Conservation (phyloP, 768 basidiomycete species). For the Agaricus blazei region DNA sequence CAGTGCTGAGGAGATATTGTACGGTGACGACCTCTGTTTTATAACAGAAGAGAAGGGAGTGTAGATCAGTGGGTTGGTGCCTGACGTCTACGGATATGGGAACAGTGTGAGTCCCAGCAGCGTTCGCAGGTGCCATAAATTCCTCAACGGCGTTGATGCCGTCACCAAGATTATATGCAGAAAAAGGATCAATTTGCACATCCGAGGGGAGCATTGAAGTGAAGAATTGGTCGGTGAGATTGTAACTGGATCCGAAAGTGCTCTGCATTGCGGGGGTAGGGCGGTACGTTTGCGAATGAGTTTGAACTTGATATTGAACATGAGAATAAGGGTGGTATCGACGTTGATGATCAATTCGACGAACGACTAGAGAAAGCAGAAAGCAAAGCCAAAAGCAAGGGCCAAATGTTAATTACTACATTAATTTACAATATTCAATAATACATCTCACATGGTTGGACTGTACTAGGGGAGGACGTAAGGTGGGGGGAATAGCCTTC, state of each 20-base stretch:
- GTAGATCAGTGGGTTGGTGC: constrained; percentile 18
- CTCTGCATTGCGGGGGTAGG: neutral
- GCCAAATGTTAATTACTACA: constrained; percentile 12
- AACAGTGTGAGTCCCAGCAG: constrained; percentile 1
- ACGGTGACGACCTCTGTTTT: constrained; percentile 56
- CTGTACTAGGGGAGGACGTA: constrained; percentile 10
- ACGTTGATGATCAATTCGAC: constrained; percentile 22
- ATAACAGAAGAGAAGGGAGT: constrained; percentile 40
- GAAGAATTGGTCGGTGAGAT: neutral
- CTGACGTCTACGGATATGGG: constrained; percentile 12
- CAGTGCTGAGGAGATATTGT: constrained; percentile 68
- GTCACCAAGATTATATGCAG: neutral
- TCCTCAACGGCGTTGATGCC: neutral
- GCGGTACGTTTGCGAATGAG: neutral
- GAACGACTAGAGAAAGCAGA: constrained; percentile 16
- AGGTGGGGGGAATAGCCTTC: neutral
- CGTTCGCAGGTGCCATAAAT: neutral
- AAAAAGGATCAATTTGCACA: neutral
- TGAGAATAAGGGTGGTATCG: constrained; percentile 21
- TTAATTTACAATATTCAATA: constrained; percentile 14
- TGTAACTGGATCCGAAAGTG: neutral
- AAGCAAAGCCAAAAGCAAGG: constrained; percentile 13
- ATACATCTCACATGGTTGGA: constrained; percentile 11
- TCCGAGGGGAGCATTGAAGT: neutral
- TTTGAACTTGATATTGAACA: neutral